Evolutionary conservation across 1,284 basidiomycete genomes (phyloP), one percentile per base, ranked within the genome.

Genomic region (Cryptococcus maquisensis): DNA sequence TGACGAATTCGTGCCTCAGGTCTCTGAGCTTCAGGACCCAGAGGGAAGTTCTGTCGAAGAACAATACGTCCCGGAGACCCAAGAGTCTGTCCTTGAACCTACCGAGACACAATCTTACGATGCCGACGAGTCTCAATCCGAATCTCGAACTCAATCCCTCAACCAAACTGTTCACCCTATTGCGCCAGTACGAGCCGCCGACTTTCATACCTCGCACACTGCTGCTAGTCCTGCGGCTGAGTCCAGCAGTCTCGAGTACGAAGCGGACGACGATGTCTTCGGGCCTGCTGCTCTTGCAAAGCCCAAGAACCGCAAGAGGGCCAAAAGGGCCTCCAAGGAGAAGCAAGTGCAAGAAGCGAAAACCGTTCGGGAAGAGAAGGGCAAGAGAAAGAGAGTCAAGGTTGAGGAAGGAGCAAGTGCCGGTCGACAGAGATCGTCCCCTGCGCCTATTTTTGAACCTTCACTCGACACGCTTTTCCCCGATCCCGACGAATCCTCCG

Each of bases 51-150:
- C 3, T 32, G 28, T 6, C 28, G 28, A 32, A 32, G 28, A 32
- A 32, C 9, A 41, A 41, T n/a, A 32, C 13, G 26, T n/a, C 13
- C 18, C 36, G 10, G 45, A 47, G 16, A 15, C 24, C 7, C 40
- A 43, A 18, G 37, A 23, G 4, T 39, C 41, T 18, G 3, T 40
- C 12, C 21, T 18, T n/a, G 21, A 50, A 23, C 40, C 49, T 18
- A 18, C 48, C 18, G n/a, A 48, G 15, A 38, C 26, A 8, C 39
- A 40, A 16, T 44, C 42, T 10, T 71, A 71, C 51, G 68, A 71
- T 48, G 68, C 67, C n/a, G 68, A 71, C 40, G 52, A 66, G 28
- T 71, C 68, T 2, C 60, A 63, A 32, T 54, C 51, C 37, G 38
- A 54, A 21, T 53, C 52, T 15, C 51, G 45, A 23, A 42, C 43